A percentile compares a stretch with the other conserved stretches of the same genome.
Conservation (phyloP, 441 rosid species). For the Erodium texanum region DNA sequence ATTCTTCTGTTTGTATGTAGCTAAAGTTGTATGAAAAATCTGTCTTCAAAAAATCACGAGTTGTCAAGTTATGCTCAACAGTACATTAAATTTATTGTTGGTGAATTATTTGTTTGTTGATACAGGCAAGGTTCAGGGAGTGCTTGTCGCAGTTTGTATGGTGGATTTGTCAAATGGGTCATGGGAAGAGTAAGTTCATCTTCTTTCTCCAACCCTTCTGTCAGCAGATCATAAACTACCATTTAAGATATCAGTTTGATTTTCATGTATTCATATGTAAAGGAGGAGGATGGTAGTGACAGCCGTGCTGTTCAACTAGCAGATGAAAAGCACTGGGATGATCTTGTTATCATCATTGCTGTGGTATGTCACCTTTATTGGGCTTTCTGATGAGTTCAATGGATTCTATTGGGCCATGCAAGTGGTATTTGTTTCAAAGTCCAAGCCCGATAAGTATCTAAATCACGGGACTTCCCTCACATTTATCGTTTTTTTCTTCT, state of each 20-base stretch:
- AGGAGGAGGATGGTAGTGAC: conserved; percentile 83
- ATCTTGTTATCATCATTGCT: conserved; percentile 83
- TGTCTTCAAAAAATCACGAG: no score
- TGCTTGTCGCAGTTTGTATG: conserved; percentile 94
- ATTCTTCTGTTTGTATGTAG: no score
- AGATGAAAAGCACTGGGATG: conserved; percentile 91
- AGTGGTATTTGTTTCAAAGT: no score
- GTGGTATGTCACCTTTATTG: conserved; percentile 46
- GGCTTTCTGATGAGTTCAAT: neutral
- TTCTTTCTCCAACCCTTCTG: conserved; percentile 6
- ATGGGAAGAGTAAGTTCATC: conserved; percentile 59
- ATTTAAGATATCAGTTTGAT: conserved; percentile 1
- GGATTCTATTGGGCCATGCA: neutral
- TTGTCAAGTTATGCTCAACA: neutral
- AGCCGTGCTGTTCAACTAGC: conserved; percentile 91
- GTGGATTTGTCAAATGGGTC: conserved; percentile 93
- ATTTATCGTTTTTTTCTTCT: neutral
- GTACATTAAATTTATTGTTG: no score
- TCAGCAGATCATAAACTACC: neutral
- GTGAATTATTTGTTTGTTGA: conserved; percentile 9
- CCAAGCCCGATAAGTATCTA: neutral
- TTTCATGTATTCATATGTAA: conserved; percentile 5
- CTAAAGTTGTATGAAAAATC: no score
- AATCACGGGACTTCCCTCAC: neutral
- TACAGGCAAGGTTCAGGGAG: conserved; percentile 97